Base-by-base conservation (phyloP, 345 rosid species). In the Pistacia integerrima region DNA sequence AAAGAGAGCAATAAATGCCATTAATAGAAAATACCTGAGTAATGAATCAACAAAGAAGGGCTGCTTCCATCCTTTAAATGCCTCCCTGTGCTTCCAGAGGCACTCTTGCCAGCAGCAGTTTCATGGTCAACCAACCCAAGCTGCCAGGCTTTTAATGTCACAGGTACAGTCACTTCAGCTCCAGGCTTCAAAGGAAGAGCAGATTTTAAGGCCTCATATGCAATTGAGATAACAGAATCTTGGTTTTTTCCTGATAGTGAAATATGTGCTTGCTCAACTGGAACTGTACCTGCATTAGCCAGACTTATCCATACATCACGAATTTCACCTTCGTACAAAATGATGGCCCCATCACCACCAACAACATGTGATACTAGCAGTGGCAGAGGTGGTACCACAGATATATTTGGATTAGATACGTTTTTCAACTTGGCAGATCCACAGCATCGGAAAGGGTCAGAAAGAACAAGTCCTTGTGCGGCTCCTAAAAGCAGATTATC, bases 401-500 rank as follows among this genome's bases (percentile, higher is more conserved):
- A 90, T 76, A 97, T 87, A 87, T 81, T 89, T 12, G 99, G 99
- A 79, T 90, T 91, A 78, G 86, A 78, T 52, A 87, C 87, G 81
- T 85, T 95, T 83, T 87, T 91, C 82, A 92, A 82, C 86, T 88
- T 94, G 64, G 88, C 87, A 76, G 98, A 97, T 3, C 99, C 98
- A 79, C 98, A 94, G 56, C 96, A 89, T 76, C 97, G 85, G 82
- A 97, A 97, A 74, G 99, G 99, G 74, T 97, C 99, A 55, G 99
- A 94, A 75, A 97, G 94, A 72, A 97, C 99, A 81, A 97, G 97
- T 74, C 99, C 99, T 82, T 92, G 97, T 51, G 97, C 97, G 72
- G 97, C 99, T 78, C 98, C 99, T 64, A 87, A 97, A 69, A 97
- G 99, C 81, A 97, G 88, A 86, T 91, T 91, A 81, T 97, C 98